Conservation (phyloP, 73 alveolate genomes). For the Durusdinium trenchii region DNA sequence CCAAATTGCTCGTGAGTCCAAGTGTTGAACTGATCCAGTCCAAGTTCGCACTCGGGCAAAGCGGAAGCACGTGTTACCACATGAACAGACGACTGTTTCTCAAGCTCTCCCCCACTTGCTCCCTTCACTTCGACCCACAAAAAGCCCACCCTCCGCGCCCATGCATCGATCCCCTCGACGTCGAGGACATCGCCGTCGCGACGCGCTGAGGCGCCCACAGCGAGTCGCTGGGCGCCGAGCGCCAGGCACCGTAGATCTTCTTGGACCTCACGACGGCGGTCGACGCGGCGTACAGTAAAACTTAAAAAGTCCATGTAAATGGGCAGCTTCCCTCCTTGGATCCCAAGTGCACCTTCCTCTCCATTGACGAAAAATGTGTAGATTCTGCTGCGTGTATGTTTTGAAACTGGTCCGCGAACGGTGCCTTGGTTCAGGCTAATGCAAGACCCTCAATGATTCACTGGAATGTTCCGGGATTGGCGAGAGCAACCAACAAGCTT, state of each 20-base stretch:
- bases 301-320: neutral
- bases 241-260: slow-evolving; percentile 89
- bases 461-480: no score
- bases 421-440: no score
- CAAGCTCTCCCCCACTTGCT: no score
- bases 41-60: no score
- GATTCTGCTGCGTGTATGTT: no score
- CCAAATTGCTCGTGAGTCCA: no score
- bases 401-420: no score
- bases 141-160: neutral
- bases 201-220: neutral
- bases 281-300: neutral
- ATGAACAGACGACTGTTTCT: no score
- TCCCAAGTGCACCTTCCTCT: neutral
- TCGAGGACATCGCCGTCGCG: neutral
- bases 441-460: neutral
- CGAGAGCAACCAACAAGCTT: no score
- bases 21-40: no score
- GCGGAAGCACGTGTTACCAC: no score
- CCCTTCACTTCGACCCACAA: no score
- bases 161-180: neutral
- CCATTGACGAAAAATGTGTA: neutral
- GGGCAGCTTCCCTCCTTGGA: neutral
- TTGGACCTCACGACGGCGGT: neutral
- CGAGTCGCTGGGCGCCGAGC: slow-evolving; percentile 63